phyloP scores from a whole-genome alignment of 495 filamentous ascomycete genomes.

The Letharia columbiana region DNA sequence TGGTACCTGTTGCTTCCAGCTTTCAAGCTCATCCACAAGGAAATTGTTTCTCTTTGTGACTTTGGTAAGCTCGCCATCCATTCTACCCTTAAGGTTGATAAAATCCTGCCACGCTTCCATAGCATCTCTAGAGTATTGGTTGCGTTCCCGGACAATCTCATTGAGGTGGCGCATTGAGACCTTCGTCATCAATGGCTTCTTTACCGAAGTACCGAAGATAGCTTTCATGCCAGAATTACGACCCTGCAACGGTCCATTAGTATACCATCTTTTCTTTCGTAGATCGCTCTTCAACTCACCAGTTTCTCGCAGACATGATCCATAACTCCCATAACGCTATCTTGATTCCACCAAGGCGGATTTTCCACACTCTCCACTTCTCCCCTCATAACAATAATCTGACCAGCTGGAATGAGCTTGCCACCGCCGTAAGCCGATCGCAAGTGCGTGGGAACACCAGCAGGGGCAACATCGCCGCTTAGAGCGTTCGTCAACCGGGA shows the following conservation, averaged over 20 bases:
- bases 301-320: slow-evolving; percentile 98
- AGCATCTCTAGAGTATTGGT: slow-evolving; percentile 96
- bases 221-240: slow-evolving; percentile 95
- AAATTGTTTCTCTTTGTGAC: slow-evolving; percentile 99
- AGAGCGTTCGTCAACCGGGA: slow-evolving; percentile 82
- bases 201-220: slow-evolving; percentile 88
- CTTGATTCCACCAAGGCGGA: slow-evolving; percentile 97
- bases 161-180: slow-evolving; percentile 97
- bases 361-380: slow-evolving; percentile 96
- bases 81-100: slow-evolving; percentile 97
- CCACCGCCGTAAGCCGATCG: slow-evolving; percentile 93
- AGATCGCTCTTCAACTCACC: slow-evolving; percentile 42
- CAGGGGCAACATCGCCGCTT: slow-evolving; percentile 89
- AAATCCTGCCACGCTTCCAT: slow-evolving; percentile 99
- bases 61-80: slow-evolving; percentile 98
- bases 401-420: slow-evolving; percentile 91
- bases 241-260: slow-evolving; percentile 42
- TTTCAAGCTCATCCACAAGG: slow-evolving; percentile 91
- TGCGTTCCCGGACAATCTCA: slow-evolving; percentile 95
- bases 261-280: background rate
- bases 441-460: slow-evolving; percentile 85
- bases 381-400: slow-evolving; percentile 98
- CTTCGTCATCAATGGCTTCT: slow-evolving; percentile 99
- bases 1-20: slow-evolving; percentile 85
- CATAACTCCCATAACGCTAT: slow-evolving; percentile 89